Evolutionary conservation across 139 green algal species (phyloP).

Genomic region (Chlamydomonas applanata): DNA sequence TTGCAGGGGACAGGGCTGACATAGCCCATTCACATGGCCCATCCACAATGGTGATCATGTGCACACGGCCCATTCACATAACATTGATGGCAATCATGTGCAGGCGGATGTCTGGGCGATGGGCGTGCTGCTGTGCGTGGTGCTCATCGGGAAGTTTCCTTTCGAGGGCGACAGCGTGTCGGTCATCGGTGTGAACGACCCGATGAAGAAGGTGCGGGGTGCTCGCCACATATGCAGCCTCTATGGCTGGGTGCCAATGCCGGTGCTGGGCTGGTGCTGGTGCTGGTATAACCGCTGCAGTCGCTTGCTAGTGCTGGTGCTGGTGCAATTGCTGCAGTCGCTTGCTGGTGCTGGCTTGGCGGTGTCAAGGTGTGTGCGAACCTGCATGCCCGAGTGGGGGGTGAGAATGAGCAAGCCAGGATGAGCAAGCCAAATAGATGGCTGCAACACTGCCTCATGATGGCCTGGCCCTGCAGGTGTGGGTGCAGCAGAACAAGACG

Average conservation of each 20-base stretch:
- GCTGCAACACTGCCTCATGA: neutral
- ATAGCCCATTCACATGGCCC: too few relatives aligned
- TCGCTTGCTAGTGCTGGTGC: too few relatives aligned
- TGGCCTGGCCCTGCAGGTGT: constrained; percentile 15
- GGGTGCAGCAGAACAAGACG: constrained; percentile 24
- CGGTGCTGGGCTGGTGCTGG: too few relatives aligned
- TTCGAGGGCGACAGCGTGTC: constrained; percentile 45
- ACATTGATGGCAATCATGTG: too few relatives aligned
- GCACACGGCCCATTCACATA: too few relatives aligned
- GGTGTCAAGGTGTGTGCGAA: neutral
- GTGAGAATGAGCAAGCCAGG: too few relatives aligned
- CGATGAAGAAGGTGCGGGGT: constrained; percentile 37
- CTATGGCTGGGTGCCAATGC: too few relatives aligned
- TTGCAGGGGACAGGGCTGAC: too few relatives aligned
- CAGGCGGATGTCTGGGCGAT: constrained; percentile 48
- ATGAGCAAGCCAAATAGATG: neutral
- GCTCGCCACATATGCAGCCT: too few relatives aligned
- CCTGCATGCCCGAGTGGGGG: neutral
- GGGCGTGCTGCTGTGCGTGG: constrained; percentile 60
- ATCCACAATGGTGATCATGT: too few relatives aligned
- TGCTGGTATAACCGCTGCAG: too few relatives aligned
- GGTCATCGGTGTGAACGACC: constrained; percentile 25
- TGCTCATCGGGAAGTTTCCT: constrained; percentile 61
- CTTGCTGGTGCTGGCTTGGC: neutral
- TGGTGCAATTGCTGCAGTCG: too few relatives aligned